A percentile compares a stretch with the other conserved stretches of the same genome.
These are phyloP conservation scores for Raphanus sativus DNA, from an alignment of 345 rosid genomes.

Conservation along the genomic window DNA sequence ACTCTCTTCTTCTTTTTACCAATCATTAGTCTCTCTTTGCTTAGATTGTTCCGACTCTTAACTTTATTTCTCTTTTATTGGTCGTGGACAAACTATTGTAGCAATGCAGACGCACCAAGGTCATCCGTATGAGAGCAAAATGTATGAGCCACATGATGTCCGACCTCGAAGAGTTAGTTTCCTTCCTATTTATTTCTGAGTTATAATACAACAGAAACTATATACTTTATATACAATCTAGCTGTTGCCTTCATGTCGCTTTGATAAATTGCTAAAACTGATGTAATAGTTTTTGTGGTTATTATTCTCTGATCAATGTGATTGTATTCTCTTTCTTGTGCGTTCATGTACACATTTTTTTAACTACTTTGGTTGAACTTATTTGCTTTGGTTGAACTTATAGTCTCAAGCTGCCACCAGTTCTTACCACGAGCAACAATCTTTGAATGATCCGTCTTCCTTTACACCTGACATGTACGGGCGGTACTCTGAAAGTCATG, in stretches of 20 bases:
- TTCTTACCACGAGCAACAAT: constrained; percentile 63
- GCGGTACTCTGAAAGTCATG: constrained; percentile 52
- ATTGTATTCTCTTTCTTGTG: neutral
- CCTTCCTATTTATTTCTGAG: constrained; percentile 26
- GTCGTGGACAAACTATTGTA: constrained; percentile 36
- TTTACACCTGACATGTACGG: constrained; percentile 55
- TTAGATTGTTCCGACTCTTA: neutral
- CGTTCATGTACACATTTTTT: neutral
- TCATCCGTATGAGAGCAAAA: constrained; percentile 62
- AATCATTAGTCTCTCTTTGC: neutral
- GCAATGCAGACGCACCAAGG: constrained; percentile 56
- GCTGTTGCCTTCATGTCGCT: neutral
- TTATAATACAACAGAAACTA: neutral
- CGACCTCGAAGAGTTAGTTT: constrained; percentile 68
- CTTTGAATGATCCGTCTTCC: constrained; percentile 60
- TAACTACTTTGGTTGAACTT: neutral
- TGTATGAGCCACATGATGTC: constrained; percentile 55
- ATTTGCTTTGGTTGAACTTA: constrained; percentile 18
- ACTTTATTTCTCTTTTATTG: neutral
- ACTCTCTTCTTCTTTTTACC: neutral
- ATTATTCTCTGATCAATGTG: neutral
- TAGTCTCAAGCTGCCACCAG: constrained; percentile 52
- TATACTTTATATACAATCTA: neutral
- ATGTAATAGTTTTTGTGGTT: neutral
- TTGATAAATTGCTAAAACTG: neutral